Base-by-base conservation (phyloP, 768 basidiomycete species). In the Astraeus odoratus region DNA sequence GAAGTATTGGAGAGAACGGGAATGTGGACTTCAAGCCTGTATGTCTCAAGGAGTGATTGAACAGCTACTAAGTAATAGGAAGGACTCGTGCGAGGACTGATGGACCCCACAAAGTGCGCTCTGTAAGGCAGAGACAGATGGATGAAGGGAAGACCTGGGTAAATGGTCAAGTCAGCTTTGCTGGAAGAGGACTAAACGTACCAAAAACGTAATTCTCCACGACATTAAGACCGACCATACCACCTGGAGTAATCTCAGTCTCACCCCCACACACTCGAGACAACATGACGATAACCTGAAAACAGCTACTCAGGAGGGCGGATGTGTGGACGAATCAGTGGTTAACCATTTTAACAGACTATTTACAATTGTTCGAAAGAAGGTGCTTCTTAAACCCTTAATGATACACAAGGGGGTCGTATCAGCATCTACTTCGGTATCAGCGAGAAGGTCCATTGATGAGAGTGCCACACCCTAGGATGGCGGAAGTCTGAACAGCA, bases 251-350 rank as follows among this genome's bases (percentile, higher is more conserved):
- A 58, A 97, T 95, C 63, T 97, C 94, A 3, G 91, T 86, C 64
- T 99, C 95, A 15, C 95, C 95, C 3, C 89, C 55, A 64, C 95
- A 48, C 87, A 89, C 59, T 98, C 95, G 7, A 99, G 74, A 60
- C 94, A 3, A 97, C 90, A n/a, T 73, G 73, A 19, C 72, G 70
- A 66, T 88, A 89, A 23, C 86, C 90, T 2, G 27, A 13, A 12
- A 26, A 42, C 10, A 19, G 31, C 16, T 1, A 34, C 9, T 43
- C 23, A 25, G 31, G 33, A 43, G 5, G 7, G 12, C 26, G 27
- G 19, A 31, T 23, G 10, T 27, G 22, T 13, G 10, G 19, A 39
- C 40, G 47, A 36, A n/a, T 15, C 15, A 39, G 27, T 19, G 9
- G 48, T 58, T 47, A 46, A 88, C 83, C 70, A 68, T 25, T 59